Conservation (phyloP, 1,139 yeast genomes). For the Yamadazyma trypodendri region DNA sequence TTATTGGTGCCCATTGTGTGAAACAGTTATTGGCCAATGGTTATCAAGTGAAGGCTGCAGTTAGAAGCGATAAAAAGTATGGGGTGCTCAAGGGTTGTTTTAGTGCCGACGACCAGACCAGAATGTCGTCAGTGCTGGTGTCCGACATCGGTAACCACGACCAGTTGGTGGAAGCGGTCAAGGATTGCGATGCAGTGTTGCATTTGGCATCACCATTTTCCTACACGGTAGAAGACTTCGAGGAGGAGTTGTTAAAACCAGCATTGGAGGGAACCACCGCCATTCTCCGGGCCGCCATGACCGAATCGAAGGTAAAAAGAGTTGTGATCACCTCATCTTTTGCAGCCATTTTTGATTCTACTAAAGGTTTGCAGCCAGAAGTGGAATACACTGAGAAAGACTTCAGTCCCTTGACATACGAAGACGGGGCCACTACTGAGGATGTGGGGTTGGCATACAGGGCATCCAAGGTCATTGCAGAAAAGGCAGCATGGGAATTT, state of each 20-base stretch:
- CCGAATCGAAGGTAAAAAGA: constrained; percentile 20
- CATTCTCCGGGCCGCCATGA: constrained; percentile 21
- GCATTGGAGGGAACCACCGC: constrained; percentile 23
- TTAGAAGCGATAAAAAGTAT: constrained; percentile 51
- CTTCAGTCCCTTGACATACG: constrained; percentile 41
- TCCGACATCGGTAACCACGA: constrained; percentile 45
- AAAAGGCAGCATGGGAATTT: constrained; percentile 54
- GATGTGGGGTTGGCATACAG: constrained; percentile 26
- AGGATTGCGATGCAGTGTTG: constrained; percentile 46
- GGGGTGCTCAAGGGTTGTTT: constrained; percentile 25
- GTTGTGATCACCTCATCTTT: constrained; percentile 29
- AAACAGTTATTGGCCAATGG: constrained; percentile 31
- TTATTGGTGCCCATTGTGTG: constrained; percentile 37
- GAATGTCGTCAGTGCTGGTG: constrained; percentile 46
- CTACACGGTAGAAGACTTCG: constrained; percentile 19
- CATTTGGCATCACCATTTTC: constrained; percentile 42
- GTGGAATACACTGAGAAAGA: constrained; percentile 25
- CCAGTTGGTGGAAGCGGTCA: constrained; percentile 53
- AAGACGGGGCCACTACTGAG: constrained; percentile 28
- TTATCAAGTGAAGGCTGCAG: constrained; percentile 58
- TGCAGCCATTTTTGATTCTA: constrained; percentile 18
- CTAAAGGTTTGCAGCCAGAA: constrained; percentile 13
- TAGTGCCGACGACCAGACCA: constrained; percentile 27
- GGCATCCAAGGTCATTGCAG: constrained; percentile 32
- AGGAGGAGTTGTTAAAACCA: constrained; percentile 18